Evolutionary conservation across 176 grass and related monocot genomes (phyloP), one percentile per base, ranked within the genome.

Genomic region (Puya raimondii): DNA sequence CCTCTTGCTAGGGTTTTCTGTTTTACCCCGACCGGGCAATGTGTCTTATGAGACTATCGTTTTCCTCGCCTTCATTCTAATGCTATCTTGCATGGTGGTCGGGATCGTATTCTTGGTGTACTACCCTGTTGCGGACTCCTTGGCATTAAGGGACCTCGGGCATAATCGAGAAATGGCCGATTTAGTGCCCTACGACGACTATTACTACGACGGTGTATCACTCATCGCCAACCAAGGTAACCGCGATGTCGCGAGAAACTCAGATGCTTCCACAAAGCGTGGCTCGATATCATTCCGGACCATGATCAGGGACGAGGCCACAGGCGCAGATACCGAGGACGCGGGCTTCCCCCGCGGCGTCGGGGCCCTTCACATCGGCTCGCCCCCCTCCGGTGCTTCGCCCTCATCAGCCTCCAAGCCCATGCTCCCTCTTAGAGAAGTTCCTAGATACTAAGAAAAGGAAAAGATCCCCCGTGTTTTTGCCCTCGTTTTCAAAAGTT

Each of bases 171-270:
- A 85, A 79, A 81, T 87, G 72, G 17, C 75, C 73, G 83, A 81
- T 63, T 76, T 91, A 76, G 64, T 85, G 64, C 93, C 93, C 57
- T 97, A 90, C 76, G 93, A 97, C 69, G 93, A 97, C 66, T 97
- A 96, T 72, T 96, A 92, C 54, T 85, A 86, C 52, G 93, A 96
- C 23, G 77, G 76, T 23, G 63, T 74, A 0, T 92, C 90, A 61
- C 87, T 94, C 22, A 70, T 94, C 71, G 77, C 77, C 48, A 93
- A 93, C 70, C 90, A 89, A 66, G 87, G 82, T 61, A 79, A 82
- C 49, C 80, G 70, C 57, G 95, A 86, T 68, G 67, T 86, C 20
- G 83, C 85, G 50, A 82, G 90, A 42, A 90, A 90, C 75, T 85
- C 81, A 16, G 87, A 88, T 53, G 85, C 90, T 51, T 86, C 89